Evolutionary conservation across 139 green algal genomes (phyloP).

Genomic region (Microglena sp.): DNA sequence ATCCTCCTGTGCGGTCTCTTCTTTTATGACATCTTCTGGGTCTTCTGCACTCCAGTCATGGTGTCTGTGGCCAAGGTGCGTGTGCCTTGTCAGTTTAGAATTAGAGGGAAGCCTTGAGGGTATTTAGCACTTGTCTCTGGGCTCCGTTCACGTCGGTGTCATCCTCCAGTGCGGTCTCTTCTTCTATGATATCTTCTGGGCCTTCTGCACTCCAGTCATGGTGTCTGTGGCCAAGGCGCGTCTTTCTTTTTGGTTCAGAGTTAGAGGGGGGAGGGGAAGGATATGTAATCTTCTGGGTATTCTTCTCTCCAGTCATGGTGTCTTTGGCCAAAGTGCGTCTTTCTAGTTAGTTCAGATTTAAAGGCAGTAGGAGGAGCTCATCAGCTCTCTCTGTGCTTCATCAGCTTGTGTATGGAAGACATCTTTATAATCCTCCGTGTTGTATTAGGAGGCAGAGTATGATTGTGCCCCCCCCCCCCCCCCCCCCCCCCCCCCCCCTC

Average conservation of each 20-base stretch:
- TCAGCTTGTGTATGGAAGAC: no score
- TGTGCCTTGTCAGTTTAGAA: neutral
- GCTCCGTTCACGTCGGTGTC: conserved; percentile 40
- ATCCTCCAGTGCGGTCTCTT: conserved; percentile 53
- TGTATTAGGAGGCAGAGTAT: no score
- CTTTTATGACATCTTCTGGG: conserved; percentile 99
- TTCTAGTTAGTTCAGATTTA: no score
- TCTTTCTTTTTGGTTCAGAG: neutral
- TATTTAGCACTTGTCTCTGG: conserved; percentile 91
- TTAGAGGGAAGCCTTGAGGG: conserved; percentile 77
- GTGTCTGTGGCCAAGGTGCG: conserved; percentile 86
- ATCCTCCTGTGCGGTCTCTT: conserved; percentile 55
- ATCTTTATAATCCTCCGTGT: no score
- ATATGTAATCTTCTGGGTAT: no score
- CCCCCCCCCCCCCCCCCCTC: no score
- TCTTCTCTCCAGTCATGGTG: neutral
- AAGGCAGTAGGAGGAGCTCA: no score
- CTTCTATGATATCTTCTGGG: conserved; percentile 99
- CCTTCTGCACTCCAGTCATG: conserved; percentile 97
- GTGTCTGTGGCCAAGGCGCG: conserved; percentile 84
- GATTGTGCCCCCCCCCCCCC: no score
- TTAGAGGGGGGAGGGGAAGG: conserved; percentile 76
- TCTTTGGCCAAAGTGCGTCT: no score
- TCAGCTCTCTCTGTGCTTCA: no score
- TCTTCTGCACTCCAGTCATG: conserved; percentile 98